A percentile compares a stretch with the other conserved stretches of the same genome.
phyloP scores from a whole-genome alignment of 495 filamentous ascomycete species.

The Penicillium pulvis region DNA sequence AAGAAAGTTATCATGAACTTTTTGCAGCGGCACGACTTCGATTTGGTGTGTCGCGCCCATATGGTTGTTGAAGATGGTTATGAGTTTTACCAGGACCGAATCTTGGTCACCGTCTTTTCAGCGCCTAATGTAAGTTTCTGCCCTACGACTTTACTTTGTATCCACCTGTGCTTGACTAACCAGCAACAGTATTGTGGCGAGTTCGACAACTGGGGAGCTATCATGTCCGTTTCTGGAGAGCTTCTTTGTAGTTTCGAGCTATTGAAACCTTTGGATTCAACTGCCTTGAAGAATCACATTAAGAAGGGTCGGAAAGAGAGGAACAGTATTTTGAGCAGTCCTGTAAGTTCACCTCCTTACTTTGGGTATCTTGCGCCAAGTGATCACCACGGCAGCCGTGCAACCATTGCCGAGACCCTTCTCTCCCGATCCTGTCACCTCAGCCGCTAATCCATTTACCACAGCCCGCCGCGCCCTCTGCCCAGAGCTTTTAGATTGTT shows the following conservation, averaged over 20 bases:
- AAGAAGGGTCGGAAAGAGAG: slow-evolving; percentile 94
- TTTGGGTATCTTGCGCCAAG: slow-evolving; percentile 31
- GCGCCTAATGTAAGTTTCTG: slow-evolving; percentile 83
- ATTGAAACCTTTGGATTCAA: slow-evolving; percentile 95
- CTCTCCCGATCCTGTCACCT: background rate
- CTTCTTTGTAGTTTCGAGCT: slow-evolving; percentile 97
- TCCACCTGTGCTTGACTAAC: slow-evolving; percentile 20
- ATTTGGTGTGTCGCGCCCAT: slow-evolving; percentile 94
- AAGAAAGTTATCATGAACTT: slow-evolving; percentile 99
- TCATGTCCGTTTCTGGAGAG: slow-evolving; percentile 95
- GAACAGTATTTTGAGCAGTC: slow-evolving; percentile 90
- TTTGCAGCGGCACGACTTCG: slow-evolving; percentile 91
- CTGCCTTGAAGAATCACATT: slow-evolving; percentile 96
- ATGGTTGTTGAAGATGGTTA: slow-evolving; percentile 99
- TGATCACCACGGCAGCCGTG: slow-evolving; percentile 21
- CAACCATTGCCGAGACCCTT: slow-evolving; percentile 28
- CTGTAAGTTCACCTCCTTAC: slow-evolving; percentile 59
- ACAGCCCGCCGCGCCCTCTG: slow-evolving; percentile 43
- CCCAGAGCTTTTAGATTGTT: slow-evolving; percentile 40
- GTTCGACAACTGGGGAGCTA: slow-evolving; percentile 98
- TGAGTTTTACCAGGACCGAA: slow-evolving; percentile 96
- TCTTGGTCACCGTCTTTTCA: slow-evolving; percentile 96
- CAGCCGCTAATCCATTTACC: slow-evolving; percentile 17
- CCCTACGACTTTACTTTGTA: slow-evolving; percentile 1
- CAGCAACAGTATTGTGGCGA: slow-evolving; percentile 87